phyloP scores from a whole-genome alignment of 345 rosid genomes.

The Limnanthes douglasii region DNA sequence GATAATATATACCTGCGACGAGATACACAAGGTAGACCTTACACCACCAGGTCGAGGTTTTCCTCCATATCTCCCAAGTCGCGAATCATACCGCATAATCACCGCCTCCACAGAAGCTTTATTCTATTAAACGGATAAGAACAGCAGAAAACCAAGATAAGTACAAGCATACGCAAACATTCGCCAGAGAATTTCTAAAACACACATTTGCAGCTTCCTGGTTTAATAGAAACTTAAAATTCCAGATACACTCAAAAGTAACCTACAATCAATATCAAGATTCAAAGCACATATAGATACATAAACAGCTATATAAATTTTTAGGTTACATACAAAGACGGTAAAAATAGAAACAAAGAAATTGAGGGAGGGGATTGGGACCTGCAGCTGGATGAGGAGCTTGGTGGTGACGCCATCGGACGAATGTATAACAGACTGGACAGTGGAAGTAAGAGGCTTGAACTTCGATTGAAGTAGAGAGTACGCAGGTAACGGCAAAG shows the following conservation, averaged over 20 bases:
- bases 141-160: neutral
- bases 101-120: conserved; percentile 90
- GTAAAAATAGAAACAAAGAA: neutral
- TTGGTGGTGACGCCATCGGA: conserved; percentile 75
- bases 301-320: too few relatives aligned
- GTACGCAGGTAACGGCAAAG: conserved; percentile 62
- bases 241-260: too few relatives aligned
- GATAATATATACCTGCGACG: conserved; percentile 57
- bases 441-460: conserved; percentile 59
- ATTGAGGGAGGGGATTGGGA: conserved; percentile 6
- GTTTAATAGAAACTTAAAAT: too few relatives aligned
- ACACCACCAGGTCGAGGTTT: conserved; percentile 79
- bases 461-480: conserved; percentile 57
- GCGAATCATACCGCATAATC: conserved; percentile 79
- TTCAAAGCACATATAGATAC: too few relatives aligned
- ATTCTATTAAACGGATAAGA: too few relatives aligned
- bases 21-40: conserved; percentile 76
- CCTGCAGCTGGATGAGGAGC: conserved; percentile 76
- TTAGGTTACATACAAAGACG: neutral
- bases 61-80: conserved; percentile 75
- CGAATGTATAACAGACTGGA: conserved; percentile 58
- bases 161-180: neutral
- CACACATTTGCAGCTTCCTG: too few relatives aligned
- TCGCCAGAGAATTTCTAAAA: too few relatives aligned
- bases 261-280: too few relatives aligned